Percentiles rank a stretch among this genome's conserved stretches.
Evolutionary conservation across 1,284 basidiomycete species (phyloP).

Genomic region (Leccinum griseonigrum): DNA sequence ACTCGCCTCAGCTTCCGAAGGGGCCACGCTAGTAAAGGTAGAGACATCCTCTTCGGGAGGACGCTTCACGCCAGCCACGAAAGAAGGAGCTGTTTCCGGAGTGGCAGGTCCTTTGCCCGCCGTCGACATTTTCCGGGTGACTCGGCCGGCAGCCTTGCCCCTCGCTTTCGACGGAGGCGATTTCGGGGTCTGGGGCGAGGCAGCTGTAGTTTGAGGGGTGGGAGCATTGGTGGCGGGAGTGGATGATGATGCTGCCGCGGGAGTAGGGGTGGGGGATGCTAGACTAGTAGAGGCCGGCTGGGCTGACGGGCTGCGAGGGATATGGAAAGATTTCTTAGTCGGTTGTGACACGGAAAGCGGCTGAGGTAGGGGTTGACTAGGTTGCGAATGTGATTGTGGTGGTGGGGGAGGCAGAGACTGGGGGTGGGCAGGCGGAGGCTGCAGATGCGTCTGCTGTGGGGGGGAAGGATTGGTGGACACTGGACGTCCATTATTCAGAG

Average conservation of each 20-base stretch:
- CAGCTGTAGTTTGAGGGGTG: constrained; percentile 53
- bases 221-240: constrained; percentile 43
- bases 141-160: constrained; percentile 39
- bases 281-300: constrained; percentile 21
- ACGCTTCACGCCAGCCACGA: constrained; percentile 47
- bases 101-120: constrained; percentile 36
- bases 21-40: constrained; percentile 23
- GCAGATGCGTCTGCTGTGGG: constrained; percentile 23
- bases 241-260: constrained; percentile 26
- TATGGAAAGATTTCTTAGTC: constrained; percentile 27
- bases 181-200: constrained; percentile 51
- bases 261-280: constrained; percentile 41
- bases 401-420: constrained; percentile 10
- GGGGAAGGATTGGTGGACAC: constrained; percentile 17
- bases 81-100: constrained; percentile 29
- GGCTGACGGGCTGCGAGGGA: constrained; percentile 25
- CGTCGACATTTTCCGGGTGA: constrained; percentile 47
- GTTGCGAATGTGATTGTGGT: constrained; percentile 15
- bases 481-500: constrained; percentile 19
- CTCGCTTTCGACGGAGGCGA: constrained; percentile 52
- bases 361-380: constrained; percentile 13
- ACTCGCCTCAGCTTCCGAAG: constrained; percentile 39
- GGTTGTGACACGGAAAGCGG: constrained; percentile 8
- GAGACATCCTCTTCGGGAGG: constrained; percentile 55
- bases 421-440: constrained; percentile 24